phyloP scores from a whole-genome alignment of 2,329 filamentous ascomycete species.

The Pestalotiopsis sp. region DNA sequence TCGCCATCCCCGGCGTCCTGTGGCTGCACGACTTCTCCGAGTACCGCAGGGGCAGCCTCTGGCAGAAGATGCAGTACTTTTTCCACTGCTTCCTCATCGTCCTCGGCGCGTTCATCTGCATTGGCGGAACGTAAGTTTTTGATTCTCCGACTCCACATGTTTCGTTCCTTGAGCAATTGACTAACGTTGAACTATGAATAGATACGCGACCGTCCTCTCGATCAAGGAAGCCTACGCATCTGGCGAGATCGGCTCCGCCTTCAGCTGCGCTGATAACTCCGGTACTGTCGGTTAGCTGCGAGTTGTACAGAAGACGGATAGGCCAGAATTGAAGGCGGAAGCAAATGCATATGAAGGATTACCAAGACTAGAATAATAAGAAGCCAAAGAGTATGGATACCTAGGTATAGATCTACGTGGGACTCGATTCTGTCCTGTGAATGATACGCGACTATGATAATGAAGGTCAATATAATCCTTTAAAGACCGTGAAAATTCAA shows the following conservation, averaged over 20 bases:
- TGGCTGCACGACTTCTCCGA: slow-evolving; percentile 16
- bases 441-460: neutral
- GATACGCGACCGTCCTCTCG: slow-evolving; percentile 21
- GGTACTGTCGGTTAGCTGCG: slow-evolving; percentile 5
- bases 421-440: neutral
- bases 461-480: neutral
- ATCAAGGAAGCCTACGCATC: slow-evolving; percentile 21
- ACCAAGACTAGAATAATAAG: neutral
- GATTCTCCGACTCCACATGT: no score
- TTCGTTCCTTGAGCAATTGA: neutral
- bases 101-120: slow-evolving; percentile 19
- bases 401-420: neutral
- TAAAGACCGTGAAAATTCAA: no score
- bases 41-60: slow-evolving; percentile 12
- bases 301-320: neutral
- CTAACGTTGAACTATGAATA: slow-evolving; percentile 11
- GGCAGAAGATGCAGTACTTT: slow-evolving; percentile 17
- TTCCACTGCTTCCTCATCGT: slow-evolving; percentile 23
- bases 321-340: neutral
- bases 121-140: slow-evolving; percentile 21
- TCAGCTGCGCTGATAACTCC: slow-evolving; percentile 24
- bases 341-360: neutral
- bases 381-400: neutral
- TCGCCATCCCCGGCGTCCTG: slow-evolving; percentile 15
- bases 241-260: slow-evolving; percentile 22